Conservation (phyloP, 768 basidiomycete genomes). For the Lactarius akahatsu region DNA sequence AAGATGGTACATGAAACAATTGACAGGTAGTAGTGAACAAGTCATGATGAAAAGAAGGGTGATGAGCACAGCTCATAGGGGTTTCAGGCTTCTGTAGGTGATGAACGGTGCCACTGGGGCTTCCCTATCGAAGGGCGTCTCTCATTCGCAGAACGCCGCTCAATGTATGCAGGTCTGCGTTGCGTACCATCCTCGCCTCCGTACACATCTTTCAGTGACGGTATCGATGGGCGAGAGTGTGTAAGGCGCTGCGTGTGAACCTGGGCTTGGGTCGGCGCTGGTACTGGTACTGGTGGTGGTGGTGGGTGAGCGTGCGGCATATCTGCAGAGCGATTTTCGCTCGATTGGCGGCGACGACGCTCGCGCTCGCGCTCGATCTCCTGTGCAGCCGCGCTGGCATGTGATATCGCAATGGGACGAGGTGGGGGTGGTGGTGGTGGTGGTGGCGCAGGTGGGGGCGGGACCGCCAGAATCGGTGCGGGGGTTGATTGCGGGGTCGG, state of each 20-base stretch:
- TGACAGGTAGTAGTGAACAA: neutral
- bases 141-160: constrained; percentile 22
- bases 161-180: constrained; percentile 14
- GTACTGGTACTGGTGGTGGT: neutral
- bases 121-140: constrained; percentile 28
- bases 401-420: constrained; percentile 23
- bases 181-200: constrained; percentile 21
- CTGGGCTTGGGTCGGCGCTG: constrained; percentile 1
- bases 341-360: constrained; percentile 27
- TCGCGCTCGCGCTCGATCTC: constrained; percentile 29
- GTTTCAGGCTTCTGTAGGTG: constrained; percentile 19
- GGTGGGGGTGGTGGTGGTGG: constrained; percentile 1
- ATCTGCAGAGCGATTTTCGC: constrained; percentile 17
- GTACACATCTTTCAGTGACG: constrained; percentile 20
- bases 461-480: neutral
- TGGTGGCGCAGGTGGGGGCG: constrained; percentile 4
- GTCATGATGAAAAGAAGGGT: neutral
- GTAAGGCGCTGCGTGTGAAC: constrained; percentile 15
- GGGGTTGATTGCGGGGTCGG: constrained; percentile 24
- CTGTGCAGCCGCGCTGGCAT: constrained; percentile 28
- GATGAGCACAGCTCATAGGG: constrained; percentile 25
- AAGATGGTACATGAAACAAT: constrained; percentile 1
- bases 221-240: constrained; percentile 16
- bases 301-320: neutral
- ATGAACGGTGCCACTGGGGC: constrained; percentile 23